phyloP scores from a whole-genome alignment of 352 stramenopile genomes.

The Phytophthora rubi region DNA sequence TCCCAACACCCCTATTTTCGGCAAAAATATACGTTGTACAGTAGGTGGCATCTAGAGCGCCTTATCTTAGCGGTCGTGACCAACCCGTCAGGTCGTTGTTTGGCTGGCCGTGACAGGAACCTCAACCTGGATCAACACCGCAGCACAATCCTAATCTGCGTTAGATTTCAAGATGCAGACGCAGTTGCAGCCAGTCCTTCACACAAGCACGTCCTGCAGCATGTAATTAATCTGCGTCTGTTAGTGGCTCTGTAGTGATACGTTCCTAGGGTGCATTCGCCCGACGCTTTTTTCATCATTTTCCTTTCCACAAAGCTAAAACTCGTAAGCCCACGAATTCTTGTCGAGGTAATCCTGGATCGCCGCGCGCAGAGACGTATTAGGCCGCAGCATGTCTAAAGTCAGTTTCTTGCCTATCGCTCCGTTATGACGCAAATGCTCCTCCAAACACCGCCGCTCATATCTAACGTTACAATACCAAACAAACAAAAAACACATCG shows the following conservation, averaged over 20 bases:
- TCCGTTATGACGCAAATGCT: slow-evolving; percentile 72
- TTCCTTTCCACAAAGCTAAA: slow-evolving; percentile 30
- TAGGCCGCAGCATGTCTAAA: slow-evolving; percentile 75
- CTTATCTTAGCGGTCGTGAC: no score
- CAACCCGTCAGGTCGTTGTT: no score
- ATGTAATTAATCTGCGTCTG: slow-evolving; percentile 11
- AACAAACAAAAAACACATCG: not conserved
- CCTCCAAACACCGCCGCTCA: slow-evolving; percentile 70
- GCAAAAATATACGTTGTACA: no score
- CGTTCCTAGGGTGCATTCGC: slow-evolving; percentile 4
- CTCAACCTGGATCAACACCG: slow-evolving; percentile 40
- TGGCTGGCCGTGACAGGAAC: slow-evolving; percentile 23
- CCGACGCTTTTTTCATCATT: not conserved
- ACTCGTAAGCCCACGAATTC: slow-evolving; percentile 81
- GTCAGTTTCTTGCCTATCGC: slow-evolving; percentile 67
- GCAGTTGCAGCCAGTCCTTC: slow-evolving; percentile 1
- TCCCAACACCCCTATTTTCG: no score
- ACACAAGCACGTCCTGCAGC: not conserved
- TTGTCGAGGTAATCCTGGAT: slow-evolving; percentile 81
- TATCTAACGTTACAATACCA: slow-evolving; percentile 43
- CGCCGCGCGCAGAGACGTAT: slow-evolving; percentile 64
- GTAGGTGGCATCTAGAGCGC: no score
- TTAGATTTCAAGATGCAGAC: not conserved
- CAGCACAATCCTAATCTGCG: not conserved
- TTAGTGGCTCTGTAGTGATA: slow-evolving; percentile 10